Conservation (phyloP, 495 filamentous ascomycete genomes). For the Aspergillus leporis region DNA sequence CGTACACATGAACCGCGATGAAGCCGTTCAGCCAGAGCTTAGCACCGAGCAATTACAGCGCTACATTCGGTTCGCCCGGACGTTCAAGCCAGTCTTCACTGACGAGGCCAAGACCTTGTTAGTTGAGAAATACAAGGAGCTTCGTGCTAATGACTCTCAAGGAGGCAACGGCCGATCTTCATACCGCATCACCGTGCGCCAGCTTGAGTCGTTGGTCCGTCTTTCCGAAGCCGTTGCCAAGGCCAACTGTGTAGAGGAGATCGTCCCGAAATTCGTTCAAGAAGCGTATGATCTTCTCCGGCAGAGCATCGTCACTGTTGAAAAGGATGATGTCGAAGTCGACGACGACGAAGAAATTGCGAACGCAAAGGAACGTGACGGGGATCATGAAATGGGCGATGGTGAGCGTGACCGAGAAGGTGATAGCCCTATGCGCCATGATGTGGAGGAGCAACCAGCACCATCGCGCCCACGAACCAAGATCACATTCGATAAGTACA, state of each 20-base stretch:
- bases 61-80: constrained; percentile 94
- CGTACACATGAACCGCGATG: constrained; percentile 89
- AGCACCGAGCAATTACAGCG: constrained; percentile 95
- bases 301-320: constrained; percentile 95
- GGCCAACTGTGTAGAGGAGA: constrained; percentile 92
- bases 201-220: constrained; percentile 93
- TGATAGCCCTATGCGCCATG: constrained; percentile 68
- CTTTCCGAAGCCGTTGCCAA: constrained; percentile 95
- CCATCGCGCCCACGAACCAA: constrained; percentile 68
- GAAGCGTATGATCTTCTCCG: constrained; percentile 88
- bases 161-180: constrained; percentile 89
- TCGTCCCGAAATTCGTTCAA: constrained; percentile 78
- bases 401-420: constrained; percentile 60
- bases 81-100: constrained; percentile 91
- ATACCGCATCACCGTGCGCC: constrained; percentile 95
- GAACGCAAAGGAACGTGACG: constrained; percentile 18
- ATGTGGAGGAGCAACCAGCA: constrained; percentile 43
- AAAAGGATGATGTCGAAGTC: constrained; percentile 97
- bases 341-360: constrained; percentile 66
- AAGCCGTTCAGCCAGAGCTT: constrained; percentile 86
- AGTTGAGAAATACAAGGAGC: constrained; percentile 94
- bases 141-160: constrained; percentile 90
- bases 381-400: constrained; percentile 45
- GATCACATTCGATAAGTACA: constrained; percentile 95
- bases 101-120: constrained; percentile 81